Conservation (phyloP, 2,329 filamentous ascomycete genomes). For the Zasmidium cellare region DNA sequence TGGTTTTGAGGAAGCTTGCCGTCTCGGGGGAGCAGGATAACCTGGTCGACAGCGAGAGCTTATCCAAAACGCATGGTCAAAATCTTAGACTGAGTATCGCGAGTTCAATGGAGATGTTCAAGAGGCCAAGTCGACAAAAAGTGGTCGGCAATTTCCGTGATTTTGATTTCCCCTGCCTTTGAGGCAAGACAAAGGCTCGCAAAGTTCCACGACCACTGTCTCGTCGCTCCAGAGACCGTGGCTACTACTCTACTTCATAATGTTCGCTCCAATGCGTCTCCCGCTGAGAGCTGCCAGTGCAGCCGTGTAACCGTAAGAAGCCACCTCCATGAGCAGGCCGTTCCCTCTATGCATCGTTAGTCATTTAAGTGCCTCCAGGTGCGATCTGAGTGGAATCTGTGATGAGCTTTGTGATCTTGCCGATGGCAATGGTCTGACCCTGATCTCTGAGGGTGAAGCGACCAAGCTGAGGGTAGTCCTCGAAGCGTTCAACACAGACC, state of each 20-base stretch:
- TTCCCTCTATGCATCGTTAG: not conserved
- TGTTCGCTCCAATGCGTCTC: not conserved
- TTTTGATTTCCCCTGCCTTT: too few species aligned
- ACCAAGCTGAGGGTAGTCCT: slow-evolving; percentile 93
- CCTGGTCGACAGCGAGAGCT: too few species aligned
- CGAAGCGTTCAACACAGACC: slow-evolving; percentile 91
- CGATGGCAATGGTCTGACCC: slow-evolving; percentile 99
- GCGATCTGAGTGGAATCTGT: slow-evolving; percentile 36
- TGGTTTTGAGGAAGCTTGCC: not conserved
- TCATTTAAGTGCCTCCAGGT: not conserved
- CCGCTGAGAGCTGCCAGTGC: not conserved
- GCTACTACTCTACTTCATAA: not conserved
- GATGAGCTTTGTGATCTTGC: slow-evolving; percentile 94
- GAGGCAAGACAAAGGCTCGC: too few species aligned
- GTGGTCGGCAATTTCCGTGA: not conserved
- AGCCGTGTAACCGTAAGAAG: not conserved
- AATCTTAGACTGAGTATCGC: too few species aligned
- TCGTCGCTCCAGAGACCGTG: not conserved
- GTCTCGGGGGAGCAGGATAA: not conserved
- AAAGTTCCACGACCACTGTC: too few species aligned
- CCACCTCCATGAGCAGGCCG: too few species aligned
- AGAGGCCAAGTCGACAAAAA: not conserved
- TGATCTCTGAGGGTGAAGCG: slow-evolving; percentile 82
- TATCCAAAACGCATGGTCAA: too few species aligned
- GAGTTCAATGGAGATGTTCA: not conserved